phyloP scores from a whole-genome alignment of 176 grass and related monocot species.

The sorghum (Sorghum bicolor) region Sorghum_bicolor_NCBIv3 NC_012873.2:3087501-3088000 shows the following conservation, averaged over 20 bases:
- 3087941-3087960: no score
- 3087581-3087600: constrained; percentile 87
- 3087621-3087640: neutral
- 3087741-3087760: neutral
- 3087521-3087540: constrained; percentile 43
- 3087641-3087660: neutral
- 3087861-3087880: no score
- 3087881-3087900: no score
- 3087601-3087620: neutral
- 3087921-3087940: no score
- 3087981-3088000: no score
- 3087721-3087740: neutral
- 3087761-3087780: no score
- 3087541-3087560: constrained; percentile 90
- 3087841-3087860: no score
- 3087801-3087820: no score
- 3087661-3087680: neutral
- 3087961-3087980: no score
- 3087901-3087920: no score
- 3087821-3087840: no score
- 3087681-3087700: neutral
- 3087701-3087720: neutral
- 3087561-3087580: constrained; percentile 87
- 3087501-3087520: constrained; percentile 3
- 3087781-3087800: no score